Evolutionary conservation across 1,284 basidiomycete species (phyloP).

Genomic region (Agaricales sp.): DNA sequence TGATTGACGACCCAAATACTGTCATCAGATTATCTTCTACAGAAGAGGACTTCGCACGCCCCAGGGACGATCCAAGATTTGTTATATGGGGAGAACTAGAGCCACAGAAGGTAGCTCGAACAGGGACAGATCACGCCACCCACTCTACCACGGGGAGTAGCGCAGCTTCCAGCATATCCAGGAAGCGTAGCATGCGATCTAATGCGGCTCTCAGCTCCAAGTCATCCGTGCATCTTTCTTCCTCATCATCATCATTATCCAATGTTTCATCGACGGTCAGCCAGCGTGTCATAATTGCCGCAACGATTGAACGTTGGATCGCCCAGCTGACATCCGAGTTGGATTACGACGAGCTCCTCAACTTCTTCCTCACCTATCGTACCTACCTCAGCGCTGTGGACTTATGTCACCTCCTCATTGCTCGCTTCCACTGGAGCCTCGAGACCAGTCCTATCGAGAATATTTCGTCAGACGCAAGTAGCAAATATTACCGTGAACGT

Average conservation of each 20-base stretch:
- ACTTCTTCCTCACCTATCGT: slow-evolving; percentile 84
- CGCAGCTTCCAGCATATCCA: slow-evolving; percentile 27
- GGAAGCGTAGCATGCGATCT: slow-evolving; percentile 19
- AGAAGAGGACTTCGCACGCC: slow-evolving; percentile 53
- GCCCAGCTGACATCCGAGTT: slow-evolving; percentile 79
- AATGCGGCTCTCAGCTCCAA: no score
- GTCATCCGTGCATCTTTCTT: background rate
- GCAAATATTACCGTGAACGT: slow-evolving; percentile 39
- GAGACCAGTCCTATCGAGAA: slow-evolving; percentile 22
- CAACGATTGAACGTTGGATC: slow-evolving; percentile 85
- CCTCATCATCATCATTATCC: background rate
- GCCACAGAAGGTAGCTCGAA: background rate
- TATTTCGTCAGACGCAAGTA: slow-evolving; percentile 27
- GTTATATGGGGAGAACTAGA: slow-evolving; percentile 74
- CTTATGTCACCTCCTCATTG: slow-evolving; percentile 69
- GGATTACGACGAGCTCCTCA: slow-evolving; percentile 73
- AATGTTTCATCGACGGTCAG: slow-evolving; percentile 1
- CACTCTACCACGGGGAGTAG: slow-evolving; percentile 28
- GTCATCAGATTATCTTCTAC: slow-evolving; percentile 58
- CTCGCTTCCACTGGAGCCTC: slow-evolving; percentile 81
- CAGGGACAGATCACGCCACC: background rate
- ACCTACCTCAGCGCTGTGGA: slow-evolving; percentile 71
- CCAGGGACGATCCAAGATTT: slow-evolving; percentile 77
- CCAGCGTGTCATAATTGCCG: slow-evolving; percentile 38
- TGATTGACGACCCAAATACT: slow-evolving; percentile 36